A percentile compares a stretch with the other conserved stretches of the same genome.
phyloP scores from a whole-genome alignment of 2,329 filamentous ascomycete species.

The Sporothrix mexicana region DNA sequence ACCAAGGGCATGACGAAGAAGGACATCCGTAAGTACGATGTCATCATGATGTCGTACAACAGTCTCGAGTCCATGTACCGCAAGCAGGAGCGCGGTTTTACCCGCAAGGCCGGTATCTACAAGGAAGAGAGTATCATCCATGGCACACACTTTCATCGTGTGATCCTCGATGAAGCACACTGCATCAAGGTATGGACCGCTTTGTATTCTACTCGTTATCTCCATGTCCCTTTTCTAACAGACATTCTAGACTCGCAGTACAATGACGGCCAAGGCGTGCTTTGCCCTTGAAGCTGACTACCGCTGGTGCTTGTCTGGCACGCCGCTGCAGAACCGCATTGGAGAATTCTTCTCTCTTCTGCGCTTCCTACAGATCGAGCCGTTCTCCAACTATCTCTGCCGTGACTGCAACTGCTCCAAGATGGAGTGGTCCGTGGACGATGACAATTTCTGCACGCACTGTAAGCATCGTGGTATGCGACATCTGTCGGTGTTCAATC shows the following conservation, averaged over 20 bases:
- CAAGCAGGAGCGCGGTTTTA: constrained; percentile 90
- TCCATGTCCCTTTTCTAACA: neutral
- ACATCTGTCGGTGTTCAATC: constrained; percentile 66
- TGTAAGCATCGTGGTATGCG: constrained; percentile 56
- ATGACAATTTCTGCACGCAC: constrained; percentile 59
- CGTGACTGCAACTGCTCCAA: constrained; percentile 81
- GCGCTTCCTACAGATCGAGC: constrained; percentile 85
- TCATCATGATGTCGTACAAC: constrained; percentile 97
- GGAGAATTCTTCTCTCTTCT: constrained; percentile 96
- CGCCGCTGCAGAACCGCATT: constrained; percentile 94
- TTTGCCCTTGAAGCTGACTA: constrained; percentile 87
- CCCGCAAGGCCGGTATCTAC: constrained; percentile 76
- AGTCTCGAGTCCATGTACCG: constrained; percentile 89
- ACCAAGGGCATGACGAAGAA: constrained; percentile 76
- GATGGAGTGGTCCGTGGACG: constrained; percentile 82
- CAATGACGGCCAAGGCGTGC: constrained; percentile 91
- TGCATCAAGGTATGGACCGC: constrained; percentile 69
- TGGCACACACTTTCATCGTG: constrained; percentile 82
- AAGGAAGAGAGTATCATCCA: constrained; percentile 85
- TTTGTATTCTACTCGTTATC: neutral
- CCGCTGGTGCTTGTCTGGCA: constrained; percentile 95
- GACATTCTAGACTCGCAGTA: constrained; percentile 67
- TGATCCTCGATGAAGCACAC: constrained; percentile 86
- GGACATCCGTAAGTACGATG: constrained; percentile 81
- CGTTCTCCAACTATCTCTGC: constrained; percentile 94